Conservation (phyloP, 2,329 filamentous ascomycete genomes). For the Trichoderma hamatum region DNA sequence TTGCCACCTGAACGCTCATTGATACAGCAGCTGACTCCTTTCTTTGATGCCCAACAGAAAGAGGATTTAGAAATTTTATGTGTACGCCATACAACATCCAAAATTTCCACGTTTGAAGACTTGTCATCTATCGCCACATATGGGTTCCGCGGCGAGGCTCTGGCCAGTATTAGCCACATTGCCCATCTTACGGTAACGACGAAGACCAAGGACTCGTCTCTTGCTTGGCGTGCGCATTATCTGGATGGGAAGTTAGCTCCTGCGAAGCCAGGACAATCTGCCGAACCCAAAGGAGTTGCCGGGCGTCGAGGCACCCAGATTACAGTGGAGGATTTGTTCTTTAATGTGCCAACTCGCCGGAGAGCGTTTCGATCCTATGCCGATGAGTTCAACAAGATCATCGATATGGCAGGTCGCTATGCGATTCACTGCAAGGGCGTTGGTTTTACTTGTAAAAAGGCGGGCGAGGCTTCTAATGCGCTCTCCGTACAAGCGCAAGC, state of each 20-base stretch:
- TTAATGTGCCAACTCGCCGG: constrained; percentile 87
- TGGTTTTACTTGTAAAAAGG: constrained; percentile 94
- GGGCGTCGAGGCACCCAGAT: constrained; percentile 92
- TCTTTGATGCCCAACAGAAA: constrained; percentile 56
- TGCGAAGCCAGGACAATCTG: constrained; percentile 81
- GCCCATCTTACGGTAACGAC: constrained; percentile 95
- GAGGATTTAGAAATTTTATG: constrained; percentile 91
- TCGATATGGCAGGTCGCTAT: constrained; percentile 92
- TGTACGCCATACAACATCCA: constrained; percentile 95
- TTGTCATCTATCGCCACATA: constrained; percentile 89
- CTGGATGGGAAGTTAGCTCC: constrained; percentile 79
- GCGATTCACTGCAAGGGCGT: constrained; percentile 90
- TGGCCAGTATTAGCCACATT: constrained; percentile 98
- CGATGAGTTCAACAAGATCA: constrained; percentile 97
- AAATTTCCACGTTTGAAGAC: constrained; percentile 91
- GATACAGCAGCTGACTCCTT: not conserved
- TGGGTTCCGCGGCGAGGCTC: constrained; percentile 93
- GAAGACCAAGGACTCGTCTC: constrained; percentile 82
- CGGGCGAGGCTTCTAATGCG: constrained; percentile 81
- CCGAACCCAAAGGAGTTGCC: constrained; percentile 84
- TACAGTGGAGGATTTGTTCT: constrained; percentile 95
- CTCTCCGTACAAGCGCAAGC: constrained; percentile 78
- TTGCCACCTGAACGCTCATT: not conserved
- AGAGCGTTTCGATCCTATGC: constrained; percentile 87
- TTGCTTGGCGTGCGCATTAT: constrained; percentile 90